Base-by-base conservation (phyloP, 116 monocot genomes). In the Dioscorea cayenensis region DNA sequence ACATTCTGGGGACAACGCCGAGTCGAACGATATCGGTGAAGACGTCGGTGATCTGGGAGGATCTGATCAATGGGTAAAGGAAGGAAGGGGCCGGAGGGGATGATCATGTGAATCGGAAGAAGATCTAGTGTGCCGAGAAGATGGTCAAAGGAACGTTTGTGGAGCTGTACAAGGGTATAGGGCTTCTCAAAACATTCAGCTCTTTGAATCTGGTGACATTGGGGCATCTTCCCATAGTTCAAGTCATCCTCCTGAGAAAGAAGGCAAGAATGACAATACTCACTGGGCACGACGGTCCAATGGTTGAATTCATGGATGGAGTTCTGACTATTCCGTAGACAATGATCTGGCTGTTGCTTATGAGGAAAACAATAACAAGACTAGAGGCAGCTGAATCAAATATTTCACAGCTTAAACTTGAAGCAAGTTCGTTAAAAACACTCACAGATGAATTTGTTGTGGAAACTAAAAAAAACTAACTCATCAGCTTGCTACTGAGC, bases 221-320 rank as follows among this genome's bases (percentile, higher is more conserved):
- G 36, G 49, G 70, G 77, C 68, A 38, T 72, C 67, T 63, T 66
- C 78, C 63, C 50, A 74, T 64, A 67, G 60, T 83, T 88, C 82
- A 61, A 79, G 64, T 58, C 38, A 67, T 68, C 67, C 49, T 36
- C 59, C 75, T 77, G 75, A 52, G 59, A 95, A 86, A 73, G 72
- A 65, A 7, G 72, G 74, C 29, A 58, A 66, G n/a, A 49, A 38
- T 69, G 68, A 69, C 22, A 61, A 75, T 64, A 79, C 52, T 27
- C 80, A 80, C 69, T 66, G 83, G 38, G 68, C 72, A 49, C 86
- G 86, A 77, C 77, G 83, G 32, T 83, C 82, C 75, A 82, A 64
- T 69, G 83, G 88, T 38, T 81, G 84, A 81, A 77, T 60, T 73
- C 87, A 86, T 84, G 84, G 82, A 38, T 90, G 92, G 96, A 84